Conservation (phyloP, 352 stramenopile genomes). For the Peronospora tabacina region DNA sequence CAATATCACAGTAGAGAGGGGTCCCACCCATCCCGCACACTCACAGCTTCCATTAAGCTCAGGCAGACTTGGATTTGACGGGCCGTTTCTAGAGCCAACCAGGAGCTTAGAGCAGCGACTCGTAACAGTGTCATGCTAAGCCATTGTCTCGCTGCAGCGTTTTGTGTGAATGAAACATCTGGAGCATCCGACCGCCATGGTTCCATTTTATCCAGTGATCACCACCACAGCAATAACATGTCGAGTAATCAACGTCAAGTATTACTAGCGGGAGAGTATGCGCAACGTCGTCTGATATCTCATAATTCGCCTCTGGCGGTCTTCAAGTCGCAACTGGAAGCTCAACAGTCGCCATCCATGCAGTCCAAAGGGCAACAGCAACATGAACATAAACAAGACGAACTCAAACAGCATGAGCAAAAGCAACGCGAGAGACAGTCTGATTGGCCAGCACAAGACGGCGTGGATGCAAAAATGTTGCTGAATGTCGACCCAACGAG, state of each 20-base stretch:
- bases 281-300: slow-evolving; percentile 18
- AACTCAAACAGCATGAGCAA: slow-evolving; percentile 19
- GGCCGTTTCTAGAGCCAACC: slow-evolving; percentile 22
- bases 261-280: slow-evolving; percentile 35
- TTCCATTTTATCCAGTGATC: slow-evolving; percentile 13
- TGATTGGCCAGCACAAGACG: slow-evolving; percentile 20
- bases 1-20: slow-evolving; percentile 7
- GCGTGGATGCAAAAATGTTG: slow-evolving; percentile 22
- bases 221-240: slow-evolving; percentile 12
- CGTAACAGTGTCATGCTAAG: slow-evolving; percentile 22
- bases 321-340: slow-evolving; percentile 26
- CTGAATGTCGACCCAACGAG: slow-evolving; percentile 49
- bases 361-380: slow-evolving; percentile 6
- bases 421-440: slow-evolving; percentile 15
- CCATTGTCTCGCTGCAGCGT: slow-evolving; percentile 25
- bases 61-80: slow-evolving; percentile 17
- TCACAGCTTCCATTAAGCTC: not conserved
- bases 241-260: slow-evolving; percentile 26
- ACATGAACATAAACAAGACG: slow-evolving; percentile 10
- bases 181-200: slow-evolving; percentile 22
- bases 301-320: slow-evolving; percentile 18
- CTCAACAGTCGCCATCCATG: slow-evolving; percentile 7
- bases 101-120: slow-evolving; percentile 18
- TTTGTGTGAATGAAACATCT: slow-evolving; percentile 27
- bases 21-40: slow-evolving; percentile 11